Evolutionary conservation across 169 alveolate genomes (phyloP), one percentile per base, ranked within the genome.

Genomic region (Plasmodium relictum): DNA sequence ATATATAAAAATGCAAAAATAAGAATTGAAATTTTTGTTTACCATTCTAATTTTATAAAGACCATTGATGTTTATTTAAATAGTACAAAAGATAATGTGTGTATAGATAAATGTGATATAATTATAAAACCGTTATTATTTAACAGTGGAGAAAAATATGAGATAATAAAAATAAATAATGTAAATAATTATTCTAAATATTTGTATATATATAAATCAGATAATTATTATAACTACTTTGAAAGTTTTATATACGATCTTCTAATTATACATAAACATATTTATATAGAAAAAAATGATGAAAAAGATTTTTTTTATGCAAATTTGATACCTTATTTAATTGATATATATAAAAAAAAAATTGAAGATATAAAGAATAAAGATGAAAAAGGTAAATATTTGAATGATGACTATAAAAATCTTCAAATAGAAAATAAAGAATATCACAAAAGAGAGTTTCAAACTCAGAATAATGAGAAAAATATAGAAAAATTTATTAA

Each of bases 181-280:
- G 20, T 65, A 2, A 58, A 65, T 56, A 65, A 48, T 18, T 65
- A 65, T 78, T 78, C 78, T 7, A 78, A 78, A 56, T 48, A 78
- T 65, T 69, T 78, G 44, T 66, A 45, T 20, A 78, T 78, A 65
- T 78, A 78, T 39, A 63, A 58, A 56, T 26, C 63, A 18, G 89
- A 78, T 58, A 58, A 63, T 48, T 78, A 62, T 41, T 78, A 78
- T 78, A 78, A 78, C 26, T 78, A 63, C 58, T 78, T 63, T n/a
- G 71, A 78, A 65, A 78, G 71, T 56, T 78, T 78, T 59, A 66
- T 78, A 20, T 78, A 78, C 22, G 89, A 78, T 31, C 69, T 78
- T 22, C 10, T 78, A 26, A 41, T n/a, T 39, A 78, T 78, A 2
- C 80, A 78, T 37, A 65, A 68, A 26, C 89, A 78, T 63, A 63